Evolutionary conservation across 805 yeast species (phyloP), one percentile per base, ranked within the genome.

Genomic region (Yamadazyma scolyti): DNA sequence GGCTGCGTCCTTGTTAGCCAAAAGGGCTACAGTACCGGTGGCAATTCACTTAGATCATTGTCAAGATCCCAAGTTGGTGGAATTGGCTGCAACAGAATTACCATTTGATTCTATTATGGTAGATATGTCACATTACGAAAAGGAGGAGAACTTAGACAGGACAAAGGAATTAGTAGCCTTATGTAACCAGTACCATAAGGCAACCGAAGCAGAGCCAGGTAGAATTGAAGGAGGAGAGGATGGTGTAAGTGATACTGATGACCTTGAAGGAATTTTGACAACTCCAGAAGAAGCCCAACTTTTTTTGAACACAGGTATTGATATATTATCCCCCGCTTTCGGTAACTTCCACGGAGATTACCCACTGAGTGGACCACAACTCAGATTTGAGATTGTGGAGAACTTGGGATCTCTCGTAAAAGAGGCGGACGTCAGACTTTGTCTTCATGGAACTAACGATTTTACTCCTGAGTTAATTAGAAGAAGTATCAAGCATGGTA

Each of bases 91-190:
- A 5, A 40, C 40, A 23, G 47, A 46, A 10, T 39, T 59, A 34
- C 62, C 64, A 12, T 58, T 61, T 34, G 65, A 59, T 40, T 56
- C 63, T 9, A 58, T 59, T 28, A 58, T 61, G 65, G 56, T 61
- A 14, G 67, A 60, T 43, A 60, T 59, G 51, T 56, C 65, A 5
- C 56, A 53, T 26, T 52, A 54, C 25, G 61, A 57, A 23, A 56
- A 54, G 28, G 54, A 55, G 27, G 63, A 56, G 32, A 58, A 56
- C 42, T 34, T 57, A 27, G 27, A 31, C 16, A 43, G 39, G 23
- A 58, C 59, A 8, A 43, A 46, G 31, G 49, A 52, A 30, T 40
- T 58, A 23, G 65, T 56, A 18, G 43, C 34, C 24, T 42, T 44
- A 20, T 61, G 63, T 28, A 46, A 50, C 29, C 21, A 20, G 25